Conservation (phyloP, 176 grass and related monocot genomes). For the Raddia distichophylla region DNA sequence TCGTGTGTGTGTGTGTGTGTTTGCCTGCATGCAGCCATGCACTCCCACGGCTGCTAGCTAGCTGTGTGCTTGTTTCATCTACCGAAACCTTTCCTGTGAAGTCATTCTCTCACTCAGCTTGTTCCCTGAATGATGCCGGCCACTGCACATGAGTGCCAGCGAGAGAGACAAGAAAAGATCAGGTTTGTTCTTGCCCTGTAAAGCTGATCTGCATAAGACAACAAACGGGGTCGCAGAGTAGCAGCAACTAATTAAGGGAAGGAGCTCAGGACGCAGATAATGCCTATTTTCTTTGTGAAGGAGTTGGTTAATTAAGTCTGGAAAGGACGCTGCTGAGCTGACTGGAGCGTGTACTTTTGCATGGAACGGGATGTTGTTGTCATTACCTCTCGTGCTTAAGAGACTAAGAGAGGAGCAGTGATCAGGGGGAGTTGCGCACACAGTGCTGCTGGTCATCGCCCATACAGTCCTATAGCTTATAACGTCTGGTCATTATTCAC, state of each 20-base stretch:
- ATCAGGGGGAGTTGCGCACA: not conserved
- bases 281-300: not conserved
- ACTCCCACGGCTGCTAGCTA: not conserved
- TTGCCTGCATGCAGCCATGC: not conserved
- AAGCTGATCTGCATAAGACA: not conserved
- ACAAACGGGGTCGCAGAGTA: not conserved
- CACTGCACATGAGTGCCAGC: not conserved
- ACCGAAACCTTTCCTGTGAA: not conserved
- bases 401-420: too few species aligned
- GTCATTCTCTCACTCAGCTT: not conserved
- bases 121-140: not conserved
- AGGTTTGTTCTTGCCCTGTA: not conserved
- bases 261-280: not conserved
- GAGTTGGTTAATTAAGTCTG: not conserved
- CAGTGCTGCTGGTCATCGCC: not conserved
- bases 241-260: slow-evolving; percentile 6
- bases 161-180: not conserved
- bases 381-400: not conserved
- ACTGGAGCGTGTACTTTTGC: not conserved
- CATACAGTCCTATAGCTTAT: too few species aligned
- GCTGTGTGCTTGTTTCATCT: not conserved
- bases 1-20: not conserved
- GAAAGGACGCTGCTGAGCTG: not conserved
- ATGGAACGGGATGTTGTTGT: too few species aligned
- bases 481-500: too few species aligned